Evolutionary conservation across 2,329 filamentous ascomycete genomes (phyloP).

Genomic region (Scedosporium boydii): DNA sequence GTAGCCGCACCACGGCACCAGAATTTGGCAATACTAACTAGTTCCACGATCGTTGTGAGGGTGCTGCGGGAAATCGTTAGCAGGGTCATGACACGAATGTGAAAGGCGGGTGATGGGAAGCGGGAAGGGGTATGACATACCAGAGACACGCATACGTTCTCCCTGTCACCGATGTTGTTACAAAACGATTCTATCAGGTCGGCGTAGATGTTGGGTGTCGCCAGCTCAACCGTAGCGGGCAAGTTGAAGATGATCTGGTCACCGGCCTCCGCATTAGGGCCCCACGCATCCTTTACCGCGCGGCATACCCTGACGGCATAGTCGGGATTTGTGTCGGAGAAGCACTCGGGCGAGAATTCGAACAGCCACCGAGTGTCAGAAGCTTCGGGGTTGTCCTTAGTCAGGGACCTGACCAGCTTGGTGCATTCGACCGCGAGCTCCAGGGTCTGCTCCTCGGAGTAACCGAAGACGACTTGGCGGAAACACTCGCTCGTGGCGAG

Average conservation of each 20-base stretch:
- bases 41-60: slow-evolving; percentile 82
- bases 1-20: neutral
- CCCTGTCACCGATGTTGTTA: slow-evolving; percentile 69
- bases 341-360: slow-evolving; percentile 79
- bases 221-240: slow-evolving; percentile 89
- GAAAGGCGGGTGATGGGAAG: neutral
- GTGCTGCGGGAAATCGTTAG: slow-evolving; percentile 30
- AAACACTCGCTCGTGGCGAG: slow-evolving; percentile 95
- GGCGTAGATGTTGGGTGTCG: slow-evolving; percentile 90
- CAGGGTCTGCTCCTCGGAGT: slow-evolving; percentile 71
- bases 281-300: slow-evolving; percentile 92
- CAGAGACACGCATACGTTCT: slow-evolving; percentile 87
- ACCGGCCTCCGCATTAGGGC: slow-evolving; percentile 57
- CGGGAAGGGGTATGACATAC: neutral
- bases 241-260: slow-evolving; percentile 81
- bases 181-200: slow-evolving; percentile 97
- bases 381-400: slow-evolving; percentile 61
- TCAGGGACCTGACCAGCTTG: slow-evolving; percentile 78
- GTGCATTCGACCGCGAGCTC: slow-evolving; percentile 79
- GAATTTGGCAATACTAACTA: slow-evolving; percentile 30
- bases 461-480: slow-evolving; percentile 81
- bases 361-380: slow-evolving; percentile 61
- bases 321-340: slow-evolving; percentile 82
- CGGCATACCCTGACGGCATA: slow-evolving; percentile 79
- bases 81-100: neutral